These are phyloP conservation scores for Malus sylvestris DNA, from an alignment of 306 rosid genomes.

Conservation along the genomic window DNA sequence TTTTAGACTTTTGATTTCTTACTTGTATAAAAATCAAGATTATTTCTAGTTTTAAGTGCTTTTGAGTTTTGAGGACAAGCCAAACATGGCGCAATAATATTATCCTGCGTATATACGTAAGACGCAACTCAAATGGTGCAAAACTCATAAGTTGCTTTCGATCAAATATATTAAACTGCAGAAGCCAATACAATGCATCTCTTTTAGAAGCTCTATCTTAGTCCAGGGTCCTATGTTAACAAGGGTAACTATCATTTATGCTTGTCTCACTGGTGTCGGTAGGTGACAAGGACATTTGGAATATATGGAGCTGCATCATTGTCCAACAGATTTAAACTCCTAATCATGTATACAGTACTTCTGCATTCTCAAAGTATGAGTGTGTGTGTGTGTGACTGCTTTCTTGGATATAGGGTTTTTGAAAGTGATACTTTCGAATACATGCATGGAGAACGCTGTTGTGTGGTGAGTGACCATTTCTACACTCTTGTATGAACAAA, in stretches of 20 bases:
- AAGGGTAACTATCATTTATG: not conserved
- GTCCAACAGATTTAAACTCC: not conserved
- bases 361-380: not conserved
- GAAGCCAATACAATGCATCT: not conserved
- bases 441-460: not conserved
- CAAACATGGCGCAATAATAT: not conserved
- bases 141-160: not conserved
- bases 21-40: no score
- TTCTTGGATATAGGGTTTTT: not conserved
- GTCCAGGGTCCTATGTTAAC: not conserved
- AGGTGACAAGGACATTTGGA: not conserved
- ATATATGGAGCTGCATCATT: not conserved
- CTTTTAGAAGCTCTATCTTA: not conserved
- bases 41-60: no score
- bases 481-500: not conserved
- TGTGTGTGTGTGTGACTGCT: not conserved
- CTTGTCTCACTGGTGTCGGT: not conserved
- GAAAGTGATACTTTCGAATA: no score
- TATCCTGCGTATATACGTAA: not conserved
- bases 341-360: not conserved
- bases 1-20: no score
- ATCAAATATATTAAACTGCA: not conserved
- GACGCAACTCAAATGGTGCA: not conserved
- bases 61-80: not conserved
- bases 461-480: not conserved